Evolutionary conservation across 768 basidiomycete species (phyloP), one percentile per base, ranked within the genome.

Genomic region (Boletus rubescentipes): DNA sequence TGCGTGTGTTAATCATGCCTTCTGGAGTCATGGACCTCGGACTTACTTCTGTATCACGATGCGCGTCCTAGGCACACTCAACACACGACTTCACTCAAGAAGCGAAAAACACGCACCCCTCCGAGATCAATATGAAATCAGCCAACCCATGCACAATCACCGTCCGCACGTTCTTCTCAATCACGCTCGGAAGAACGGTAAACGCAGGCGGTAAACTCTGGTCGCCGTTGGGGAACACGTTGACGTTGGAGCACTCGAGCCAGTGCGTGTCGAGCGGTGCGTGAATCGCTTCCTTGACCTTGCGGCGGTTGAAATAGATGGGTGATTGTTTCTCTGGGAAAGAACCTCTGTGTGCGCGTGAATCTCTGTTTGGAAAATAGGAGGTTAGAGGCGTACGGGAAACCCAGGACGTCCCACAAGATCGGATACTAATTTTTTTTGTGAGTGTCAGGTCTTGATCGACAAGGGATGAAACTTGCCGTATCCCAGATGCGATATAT

Each of bases 371-470:
- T 16, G 42, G 3, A 32, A 43, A 16, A 39, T 15, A 0, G 5
- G 15, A 5, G 15, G 40, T 12, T 2, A 21, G 31, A 10, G 2
- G 66, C 82, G 32, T 61, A 87, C 83, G 88, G 87, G 78, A 86
- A 89, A n/a, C 87, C 88, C 30, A 90, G 83, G 6, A 89, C 87
- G 55, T 90, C 88, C 88, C 86, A 90, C 12, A 86, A 72, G 38
- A 86, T 75, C 0, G 87, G 89, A 68, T 74, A 88, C 59, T 76
- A 40, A 11, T 18, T 11, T 5, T 29, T 15, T 11, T 23, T 12
- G 2, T 5, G 31, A 8, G 41, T 11, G 30, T 62, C n/a, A 61
- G 47, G 23, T 29, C 41, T 38, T 29, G 16, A 23, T 1, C 23
- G 4, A 2, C 35, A 3, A 9, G 23, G 16, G 6, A 20, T 0